Conservation (phyloP, 2,329 filamentous ascomycete species). For the Pestalotiopsis sp. region DNA sequence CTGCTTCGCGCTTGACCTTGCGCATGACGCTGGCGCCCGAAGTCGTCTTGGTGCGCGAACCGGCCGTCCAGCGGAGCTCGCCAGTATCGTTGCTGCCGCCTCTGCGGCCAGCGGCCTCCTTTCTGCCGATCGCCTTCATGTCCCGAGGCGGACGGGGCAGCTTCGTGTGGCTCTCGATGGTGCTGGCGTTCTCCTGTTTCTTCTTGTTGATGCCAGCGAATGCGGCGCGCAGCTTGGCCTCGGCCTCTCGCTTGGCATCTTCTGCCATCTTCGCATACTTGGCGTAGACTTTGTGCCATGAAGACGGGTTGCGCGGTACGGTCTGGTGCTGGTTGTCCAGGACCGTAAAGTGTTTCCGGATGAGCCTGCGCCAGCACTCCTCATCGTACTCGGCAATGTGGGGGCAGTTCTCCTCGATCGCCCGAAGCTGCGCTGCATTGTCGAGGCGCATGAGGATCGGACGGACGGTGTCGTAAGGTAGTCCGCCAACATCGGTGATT, state of each 20-base stretch:
- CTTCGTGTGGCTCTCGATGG: slow-evolving; percentile 51
- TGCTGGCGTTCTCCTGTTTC: slow-evolving; percentile 56
- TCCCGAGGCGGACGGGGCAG: slow-evolving; percentile 44
- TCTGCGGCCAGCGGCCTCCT: slow-evolving; percentile 13
- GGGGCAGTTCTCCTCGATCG: slow-evolving; percentile 73
- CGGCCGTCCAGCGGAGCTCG: slow-evolving; percentile 43
- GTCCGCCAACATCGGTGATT: slow-evolving; percentile 70
- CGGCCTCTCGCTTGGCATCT: slow-evolving; percentile 56
- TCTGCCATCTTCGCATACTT: slow-evolving; percentile 64
- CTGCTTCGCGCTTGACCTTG: slow-evolving; percentile 56
- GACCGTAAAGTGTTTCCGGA: slow-evolving; percentile 72
- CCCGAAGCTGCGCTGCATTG: slow-evolving; percentile 71
- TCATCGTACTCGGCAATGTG: slow-evolving; percentile 70
- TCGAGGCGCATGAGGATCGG: slow-evolving; percentile 72
- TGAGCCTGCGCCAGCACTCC: slow-evolving; percentile 78
- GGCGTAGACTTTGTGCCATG: slow-evolving; percentile 78
- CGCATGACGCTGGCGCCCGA: slow-evolving; percentile 55
- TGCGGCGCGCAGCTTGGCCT: slow-evolving; percentile 56
- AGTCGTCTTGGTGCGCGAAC: slow-evolving; percentile 52
- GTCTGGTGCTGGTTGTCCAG: slow-evolving; percentile 62
- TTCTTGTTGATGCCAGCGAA: slow-evolving; percentile 58
- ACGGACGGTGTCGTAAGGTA: slow-evolving; percentile 66
- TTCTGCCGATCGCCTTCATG: slow-evolving; percentile 20
- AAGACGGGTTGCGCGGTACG: slow-evolving; percentile 63
- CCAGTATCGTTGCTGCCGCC: slow-evolving; percentile 27